Percentiles rank a stretch among this genome's conserved stretches.
phyloP scores from a whole-genome alignment of 2,329 filamentous ascomycete genomes.

The Alternaria brassicicola region DNA sequence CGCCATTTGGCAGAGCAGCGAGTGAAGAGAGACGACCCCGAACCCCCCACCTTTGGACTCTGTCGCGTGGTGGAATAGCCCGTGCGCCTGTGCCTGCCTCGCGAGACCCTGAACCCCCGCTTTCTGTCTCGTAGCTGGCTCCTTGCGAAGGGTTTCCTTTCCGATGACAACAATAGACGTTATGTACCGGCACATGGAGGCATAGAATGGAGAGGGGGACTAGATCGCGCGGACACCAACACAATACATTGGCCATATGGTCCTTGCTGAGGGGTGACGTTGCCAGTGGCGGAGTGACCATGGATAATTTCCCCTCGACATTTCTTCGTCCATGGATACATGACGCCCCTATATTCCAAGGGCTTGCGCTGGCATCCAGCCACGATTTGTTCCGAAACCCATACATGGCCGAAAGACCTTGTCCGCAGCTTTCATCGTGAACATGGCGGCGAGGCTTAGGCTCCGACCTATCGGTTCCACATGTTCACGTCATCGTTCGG shows the following conservation, averaged over 20 bases:
- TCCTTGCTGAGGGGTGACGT: not conserved
- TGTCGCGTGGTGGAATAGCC: slow-evolving; percentile 14
- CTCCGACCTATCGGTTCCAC: too few species aligned
- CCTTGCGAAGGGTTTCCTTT: slow-evolving; percentile 1
- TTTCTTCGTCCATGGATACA: not conserved
- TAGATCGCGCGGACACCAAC: not conserved
- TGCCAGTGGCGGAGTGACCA: not conserved
- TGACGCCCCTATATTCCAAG: not conserved
- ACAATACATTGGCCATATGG: not conserved
- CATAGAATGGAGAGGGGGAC: not conserved
- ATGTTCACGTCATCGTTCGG: slow-evolving; percentile 2
- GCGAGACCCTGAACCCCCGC: slow-evolving; percentile 9
- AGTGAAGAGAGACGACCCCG: not conserved
- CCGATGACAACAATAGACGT: not conserved
- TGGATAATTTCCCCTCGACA: not conserved
- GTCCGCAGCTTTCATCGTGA: not conserved
- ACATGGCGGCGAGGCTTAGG: too few species aligned
- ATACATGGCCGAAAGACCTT: not conserved
- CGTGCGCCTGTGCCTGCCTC: slow-evolving; percentile 9
- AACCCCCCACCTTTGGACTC: not conserved
- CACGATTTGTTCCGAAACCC: not conserved
- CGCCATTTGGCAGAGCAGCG: slow-evolving; percentile 6
- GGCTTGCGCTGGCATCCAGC: not conserved
- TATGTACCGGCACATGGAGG: too few species aligned
- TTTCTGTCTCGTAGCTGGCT: slow-evolving; percentile 9